phyloP scores from a whole-genome alignment of 2,329 filamentous ascomycete genomes.

The Calonectria hongkongensis region DNA sequence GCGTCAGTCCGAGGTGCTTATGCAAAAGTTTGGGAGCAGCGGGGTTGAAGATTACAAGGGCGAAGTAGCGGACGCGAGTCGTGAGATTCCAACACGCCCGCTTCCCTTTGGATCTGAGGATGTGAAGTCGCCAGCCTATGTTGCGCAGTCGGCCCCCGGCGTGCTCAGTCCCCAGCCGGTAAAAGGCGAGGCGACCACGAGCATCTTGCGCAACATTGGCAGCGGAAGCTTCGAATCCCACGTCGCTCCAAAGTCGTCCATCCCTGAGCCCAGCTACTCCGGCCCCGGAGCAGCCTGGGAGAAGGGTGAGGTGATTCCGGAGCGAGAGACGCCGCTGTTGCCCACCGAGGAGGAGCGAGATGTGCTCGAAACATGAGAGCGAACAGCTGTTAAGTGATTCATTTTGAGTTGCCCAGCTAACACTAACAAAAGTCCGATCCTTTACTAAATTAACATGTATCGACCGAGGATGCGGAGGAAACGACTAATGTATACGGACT shows the following conservation, averaged over 20 bases:
- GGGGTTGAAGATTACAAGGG: conserved; percentile 51
- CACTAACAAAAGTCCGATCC: conserved; percentile 33
- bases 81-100: conserved; percentile 68
- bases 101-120: conserved; percentile 73
- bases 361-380: conserved; percentile 62
- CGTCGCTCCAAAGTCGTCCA: conserved; percentile 49
- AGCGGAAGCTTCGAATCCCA: conserved; percentile 46
- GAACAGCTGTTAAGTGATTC: conserved; percentile 38
- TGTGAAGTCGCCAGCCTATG: conserved; percentile 53
- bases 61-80: conserved; percentile 56
- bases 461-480: conserved; percentile 33
- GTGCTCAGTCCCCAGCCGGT: conserved; percentile 66
- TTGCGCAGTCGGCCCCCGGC: conserved; percentile 52
- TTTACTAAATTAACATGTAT: conserved; percentile 26
- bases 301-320: conserved; percentile 66
- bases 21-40: conserved; percentile 69
- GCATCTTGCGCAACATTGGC: conserved; percentile 58
- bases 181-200: conserved; percentile 62
- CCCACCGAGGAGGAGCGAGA: conserved; percentile 65
- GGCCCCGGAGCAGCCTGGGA: conserved; percentile 72
- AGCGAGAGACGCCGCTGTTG: conserved; percentile 60
- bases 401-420: conserved; percentile 32
- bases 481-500: conserved; percentile 50
- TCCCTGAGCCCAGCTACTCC: conserved; percentile 68
- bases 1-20: conserved; percentile 78